Evolutionary conservation across 129 eudicot species (phyloP).

Genomic region (Chrysanthemum seticuspe): DNA sequence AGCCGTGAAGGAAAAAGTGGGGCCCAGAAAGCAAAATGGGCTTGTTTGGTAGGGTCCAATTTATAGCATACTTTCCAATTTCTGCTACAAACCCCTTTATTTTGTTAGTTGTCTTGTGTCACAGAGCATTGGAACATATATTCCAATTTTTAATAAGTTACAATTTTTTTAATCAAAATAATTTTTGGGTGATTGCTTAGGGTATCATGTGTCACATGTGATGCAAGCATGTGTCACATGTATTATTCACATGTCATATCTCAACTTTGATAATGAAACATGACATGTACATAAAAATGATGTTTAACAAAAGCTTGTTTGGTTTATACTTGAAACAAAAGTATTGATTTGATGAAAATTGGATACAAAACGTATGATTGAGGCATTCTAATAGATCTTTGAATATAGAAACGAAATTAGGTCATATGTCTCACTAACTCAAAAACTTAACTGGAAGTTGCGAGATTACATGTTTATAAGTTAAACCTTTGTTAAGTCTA

Average conservation of each 20-base stretch:
- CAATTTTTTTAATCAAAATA: constrained; percentile 19
- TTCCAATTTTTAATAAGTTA: constrained; percentile 21
- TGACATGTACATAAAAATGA: background rate
- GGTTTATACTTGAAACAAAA: background rate
- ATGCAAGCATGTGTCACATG: constrained; percentile 36
- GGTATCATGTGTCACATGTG: constrained; percentile 55
- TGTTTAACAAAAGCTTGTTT: background rate
- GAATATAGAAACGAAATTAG: too few species aligned
- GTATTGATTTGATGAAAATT: background rate
- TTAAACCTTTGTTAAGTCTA: too few species aligned
- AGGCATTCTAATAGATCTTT: background rate
- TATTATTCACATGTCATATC: background rate
- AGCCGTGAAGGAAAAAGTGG: constrained; percentile 29
- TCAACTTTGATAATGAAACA: background rate
- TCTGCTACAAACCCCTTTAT: constrained; percentile 28
- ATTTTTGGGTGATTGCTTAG: constrained; percentile 48
- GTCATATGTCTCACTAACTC: background rate
- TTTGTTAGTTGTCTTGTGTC: constrained; percentile 54
- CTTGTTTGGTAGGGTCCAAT: constrained; percentile 28
- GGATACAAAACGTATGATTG: background rate
- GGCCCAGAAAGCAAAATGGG: constrained; percentile 41
- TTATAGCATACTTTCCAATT: constrained; percentile 14
- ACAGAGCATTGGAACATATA: constrained; percentile 26
- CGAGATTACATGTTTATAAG: background rate
- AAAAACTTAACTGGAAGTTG: background rate